These are phyloP conservation scores for Pugionium dolabratum DNA, from an alignment of 345 rosid genomes.

Conservation along the genomic window DNA sequence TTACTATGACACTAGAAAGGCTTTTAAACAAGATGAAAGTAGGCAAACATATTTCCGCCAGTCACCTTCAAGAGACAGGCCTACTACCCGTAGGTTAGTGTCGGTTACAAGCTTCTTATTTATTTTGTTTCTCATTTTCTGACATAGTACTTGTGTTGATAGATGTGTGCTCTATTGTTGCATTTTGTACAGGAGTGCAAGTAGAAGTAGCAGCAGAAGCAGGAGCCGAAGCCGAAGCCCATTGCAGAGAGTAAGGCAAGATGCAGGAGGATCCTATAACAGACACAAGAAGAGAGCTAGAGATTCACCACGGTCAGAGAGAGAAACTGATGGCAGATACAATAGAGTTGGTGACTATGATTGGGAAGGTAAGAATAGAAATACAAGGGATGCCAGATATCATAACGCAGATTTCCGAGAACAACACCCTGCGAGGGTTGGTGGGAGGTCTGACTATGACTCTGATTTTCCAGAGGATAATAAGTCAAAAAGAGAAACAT, in stretches of 20 bases:
- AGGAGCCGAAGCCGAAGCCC: conserved; percentile 80
- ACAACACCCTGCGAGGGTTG: conserved; percentile 40
- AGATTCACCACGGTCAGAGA: conserved; percentile 54
- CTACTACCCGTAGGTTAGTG: conserved; percentile 56
- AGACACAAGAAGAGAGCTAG: conserved; percentile 60
- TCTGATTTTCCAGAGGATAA: conserved; percentile 48
- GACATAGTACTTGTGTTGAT: conserved; percentile 12
- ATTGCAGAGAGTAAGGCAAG: conserved; percentile 57
- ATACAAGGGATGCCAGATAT: conserved; percentile 51
- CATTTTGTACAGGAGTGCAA: conserved; percentile 32
- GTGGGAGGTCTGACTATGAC: conserved; percentile 45
- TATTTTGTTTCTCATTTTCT: neutral
- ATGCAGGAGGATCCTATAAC: conserved; percentile 65
- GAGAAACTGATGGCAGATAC: conserved; percentile 76
- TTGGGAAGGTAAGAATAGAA: conserved; percentile 60
- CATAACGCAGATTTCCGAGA: conserved; percentile 50
- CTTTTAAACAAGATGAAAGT: conserved; percentile 81
- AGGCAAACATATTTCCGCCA: conserved; percentile 54
- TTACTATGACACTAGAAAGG: conserved; percentile 59
- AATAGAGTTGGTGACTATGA: conserved; percentile 64
- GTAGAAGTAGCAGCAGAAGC: conserved; percentile 57
- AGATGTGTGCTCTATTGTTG: neutral
- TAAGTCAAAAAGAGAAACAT: conserved; percentile 45
- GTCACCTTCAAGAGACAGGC: conserved; percentile 66
- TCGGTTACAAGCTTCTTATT: neutral